phyloP scores from a whole-genome alignment of 1,284 basidiomycete species.

The Apiotrichum porosum region DNA sequence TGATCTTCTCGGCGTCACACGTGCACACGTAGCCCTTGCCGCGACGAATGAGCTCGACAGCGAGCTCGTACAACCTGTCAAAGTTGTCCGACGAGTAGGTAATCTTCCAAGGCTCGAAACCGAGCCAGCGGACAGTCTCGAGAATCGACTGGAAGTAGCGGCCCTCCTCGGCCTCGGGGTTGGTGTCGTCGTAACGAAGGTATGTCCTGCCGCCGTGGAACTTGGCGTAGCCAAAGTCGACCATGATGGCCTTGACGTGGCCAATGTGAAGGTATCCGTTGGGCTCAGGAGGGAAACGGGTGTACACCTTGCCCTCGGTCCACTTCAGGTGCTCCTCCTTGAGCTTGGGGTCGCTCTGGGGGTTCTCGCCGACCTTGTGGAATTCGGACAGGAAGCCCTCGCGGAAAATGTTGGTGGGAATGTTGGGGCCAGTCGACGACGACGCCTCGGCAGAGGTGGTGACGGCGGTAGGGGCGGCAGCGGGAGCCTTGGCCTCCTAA shows the following conservation, averaged over 20 bases:
- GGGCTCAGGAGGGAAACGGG: slow-evolving; percentile 97
- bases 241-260: slow-evolving; percentile 97
- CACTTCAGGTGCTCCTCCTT: slow-evolving; percentile 74
- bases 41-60: slow-evolving; percentile 82
- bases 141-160: slow-evolving; percentile 94
- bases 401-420: slow-evolving; percentile 66
- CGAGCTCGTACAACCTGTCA: slow-evolving; percentile 77
- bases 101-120: slow-evolving; percentile 97
- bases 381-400: slow-evolving; percentile 92
- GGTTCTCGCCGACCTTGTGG: slow-evolving; percentile 91
- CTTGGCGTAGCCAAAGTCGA: slow-evolving; percentile 96
- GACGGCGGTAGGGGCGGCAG: slow-evolving; percentile 33
- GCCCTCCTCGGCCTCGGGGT: slow-evolving; percentile 95
- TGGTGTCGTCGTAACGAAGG: slow-evolving; percentile 93
- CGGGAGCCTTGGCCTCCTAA: slow-evolving; percentile 56
- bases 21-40: slow-evolving; percentile 95
- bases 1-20: slow-evolving; percentile 92
- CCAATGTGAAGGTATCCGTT: slow-evolving; percentile 96
- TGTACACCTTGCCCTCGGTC: slow-evolving; percentile 82
- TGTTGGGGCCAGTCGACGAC: slow-evolving; percentile 29
- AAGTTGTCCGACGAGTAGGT: slow-evolving; percentile 99
- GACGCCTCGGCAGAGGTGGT: slow-evolving; percentile 41
- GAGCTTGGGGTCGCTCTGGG: slow-evolving; percentile 73
- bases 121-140: slow-evolving; percentile 93
- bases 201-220: slow-evolving; percentile 87